Base-by-base conservation (phyloP, 148 eudicot genomes). In the Fagopyrum esculentum region DNA sequence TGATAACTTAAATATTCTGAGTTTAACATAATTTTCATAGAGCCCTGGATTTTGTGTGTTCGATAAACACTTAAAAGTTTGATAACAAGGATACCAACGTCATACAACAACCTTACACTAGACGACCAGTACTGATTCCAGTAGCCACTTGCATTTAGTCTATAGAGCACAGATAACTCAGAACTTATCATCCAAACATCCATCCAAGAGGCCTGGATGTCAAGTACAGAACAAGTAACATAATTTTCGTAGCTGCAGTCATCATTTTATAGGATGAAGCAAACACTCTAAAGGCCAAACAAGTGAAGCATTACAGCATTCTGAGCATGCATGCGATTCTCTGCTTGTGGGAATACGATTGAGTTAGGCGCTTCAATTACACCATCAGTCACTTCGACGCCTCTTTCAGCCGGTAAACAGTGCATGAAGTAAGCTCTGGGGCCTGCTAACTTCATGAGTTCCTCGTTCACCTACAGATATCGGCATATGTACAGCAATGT, bases 401-500 rank as follows among this genome's bases (percentile, higher is more conserved):
- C 98, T 83, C 98, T 85, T 82, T 95, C 98, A 56, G 98, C 98
- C 17, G 97, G 98, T 79, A 95, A 83, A 84, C 98, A 95, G 70
- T 95, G 98, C 98, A 95, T 95, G 81, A 92, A 95, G 80, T 78
- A 92, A 47, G 98, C 97, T 56, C 89, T 81, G 61, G 96, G 89
- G 76, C 98, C 98, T 6, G 98, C 98, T 82, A 95, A 40, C 74
- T 86, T 83, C 98, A 95, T 95, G 9, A 95, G 91, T 6, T 81
- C 87, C 82, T 92, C 97, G 69, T 95, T 84, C 85, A 95, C 97
- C 98, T 94, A 82, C 78, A 71, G 68, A 66, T n/a, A 47, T 59
- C 54, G 15, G 43, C 68, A 73, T 50, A 73, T 9, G 60, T 47
- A 1, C 3, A 47, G 54, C 13, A 47, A 50, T 71, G 51, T 63